phyloP scores from a whole-genome alignment of 2,329 filamentous ascomycete species.

The Apiospora arundinis region DNA sequence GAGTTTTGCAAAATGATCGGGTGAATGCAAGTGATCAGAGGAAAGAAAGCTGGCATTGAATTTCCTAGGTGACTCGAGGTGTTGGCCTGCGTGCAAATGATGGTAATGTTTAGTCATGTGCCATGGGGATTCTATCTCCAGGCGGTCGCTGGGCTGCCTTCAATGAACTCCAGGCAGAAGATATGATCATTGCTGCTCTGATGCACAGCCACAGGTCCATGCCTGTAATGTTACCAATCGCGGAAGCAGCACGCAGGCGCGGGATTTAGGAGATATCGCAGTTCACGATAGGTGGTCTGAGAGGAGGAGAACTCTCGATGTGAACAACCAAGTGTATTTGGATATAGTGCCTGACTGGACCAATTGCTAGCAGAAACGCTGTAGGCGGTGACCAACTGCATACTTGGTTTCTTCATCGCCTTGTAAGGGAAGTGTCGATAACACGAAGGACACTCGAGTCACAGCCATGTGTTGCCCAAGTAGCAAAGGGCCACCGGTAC shows the following conservation, averaged over 20 bases:
- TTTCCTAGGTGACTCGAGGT: not conserved
- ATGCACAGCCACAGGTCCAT: not conserved
- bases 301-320: too few relatives aligned
- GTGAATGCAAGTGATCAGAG: not conserved
- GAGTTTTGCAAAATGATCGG: not conserved
- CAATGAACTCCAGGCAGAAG: not conserved
- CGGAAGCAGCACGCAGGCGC: not conserved
- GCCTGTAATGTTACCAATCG: not conserved
- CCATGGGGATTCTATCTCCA: too few relatives aligned
- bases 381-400: not conserved
- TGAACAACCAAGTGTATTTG: not conserved
- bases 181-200: not conserved
- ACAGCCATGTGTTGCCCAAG: not conserved
- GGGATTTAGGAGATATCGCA: not conserved
- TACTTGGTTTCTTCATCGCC: not conserved
- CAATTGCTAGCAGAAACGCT: not conserved
- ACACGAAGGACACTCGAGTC: not conserved
- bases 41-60: not conserved
- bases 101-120: not conserved
- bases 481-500: not conserved
- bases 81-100: not conserved
- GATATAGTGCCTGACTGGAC: too few relatives aligned
- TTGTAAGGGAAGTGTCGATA: not conserved
- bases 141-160: not conserved
- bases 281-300: too few relatives aligned